Conservation (phyloP, 768 basidiomycete species). For the Boletus tomentosulus region DNA sequence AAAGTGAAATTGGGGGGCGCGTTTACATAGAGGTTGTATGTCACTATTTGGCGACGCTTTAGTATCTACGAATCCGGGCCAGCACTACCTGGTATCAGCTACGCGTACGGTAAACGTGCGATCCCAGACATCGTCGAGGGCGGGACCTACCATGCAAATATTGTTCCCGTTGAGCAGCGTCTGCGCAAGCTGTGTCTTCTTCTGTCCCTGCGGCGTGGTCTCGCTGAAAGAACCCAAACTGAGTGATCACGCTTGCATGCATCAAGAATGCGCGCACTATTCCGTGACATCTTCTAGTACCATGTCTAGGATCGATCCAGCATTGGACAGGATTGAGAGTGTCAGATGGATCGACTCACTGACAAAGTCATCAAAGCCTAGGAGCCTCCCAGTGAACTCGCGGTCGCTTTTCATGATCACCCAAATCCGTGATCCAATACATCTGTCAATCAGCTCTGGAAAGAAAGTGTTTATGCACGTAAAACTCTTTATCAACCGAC, state of each 20-base stretch:
- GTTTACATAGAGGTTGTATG: conserved; percentile 8
- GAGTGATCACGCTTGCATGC: not conserved
- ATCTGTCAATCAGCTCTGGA: conserved; percentile 91
- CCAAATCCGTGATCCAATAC: conserved; percentile 96
- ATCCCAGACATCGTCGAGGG: not conserved
- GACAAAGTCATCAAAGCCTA: conserved; percentile 99
- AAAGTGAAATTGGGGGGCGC: not conserved
- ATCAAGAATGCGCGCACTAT: conserved; percentile 55
- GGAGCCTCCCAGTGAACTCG: conserved; percentile 91
- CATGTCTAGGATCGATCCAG: conserved; percentile 55
- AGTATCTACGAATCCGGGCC: conserved; percentile 48
- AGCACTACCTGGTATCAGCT: conserved; percentile 70
- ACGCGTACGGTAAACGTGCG: not conserved
- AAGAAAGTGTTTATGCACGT: not conserved
- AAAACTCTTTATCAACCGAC: not conserved
- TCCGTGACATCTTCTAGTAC: conserved; percentile 96
- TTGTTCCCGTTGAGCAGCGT: conserved; percentile 93
- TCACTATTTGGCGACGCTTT: conserved; percentile 22
- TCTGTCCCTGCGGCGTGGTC: conserved; percentile 75
- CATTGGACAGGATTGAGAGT: not conserved
- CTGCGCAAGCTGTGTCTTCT: conserved; percentile 79
- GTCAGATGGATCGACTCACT: conserved; percentile 59
- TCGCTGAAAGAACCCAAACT: conserved; percentile 51
- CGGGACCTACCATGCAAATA: conserved; percentile 83
- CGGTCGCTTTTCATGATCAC: conserved; percentile 98